A percentile compares a stretch with the other conserved stretches of the same genome.
These are phyloP conservation scores for Nitzschia palea DNA, from an alignment of 108 stramenopile species.

Conservation along the genomic window DNA sequence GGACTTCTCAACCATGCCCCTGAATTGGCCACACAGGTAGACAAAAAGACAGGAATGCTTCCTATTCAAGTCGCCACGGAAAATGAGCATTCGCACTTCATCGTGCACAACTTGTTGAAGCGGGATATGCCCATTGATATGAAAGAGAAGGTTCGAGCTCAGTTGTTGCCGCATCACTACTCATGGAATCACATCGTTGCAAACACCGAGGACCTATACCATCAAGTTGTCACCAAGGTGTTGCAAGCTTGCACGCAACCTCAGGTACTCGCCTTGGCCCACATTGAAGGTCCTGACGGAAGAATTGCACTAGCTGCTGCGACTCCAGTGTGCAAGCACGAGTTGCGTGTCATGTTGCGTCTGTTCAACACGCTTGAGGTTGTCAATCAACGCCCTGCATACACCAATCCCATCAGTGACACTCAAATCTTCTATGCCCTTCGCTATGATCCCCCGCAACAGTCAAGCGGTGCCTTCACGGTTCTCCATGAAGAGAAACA, in stretches of 20 bases:
- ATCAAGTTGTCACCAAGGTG: slow-evolving; percentile 86
- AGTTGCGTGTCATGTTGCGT: slow-evolving; percentile 88
- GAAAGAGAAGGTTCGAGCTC: slow-evolving; percentile 83
- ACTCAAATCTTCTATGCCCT: slow-evolving; percentile 91
- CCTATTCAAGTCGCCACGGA: slow-evolving; percentile 88
- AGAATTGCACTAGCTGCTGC: slow-evolving; percentile 82
- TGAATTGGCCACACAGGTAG: slow-evolving; percentile 68
- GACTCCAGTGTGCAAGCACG: slow-evolving; percentile 88
- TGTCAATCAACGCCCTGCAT: slow-evolving; percentile 88
- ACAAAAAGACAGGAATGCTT: slow-evolving; percentile 70
- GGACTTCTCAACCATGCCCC: slow-evolving; percentile 84
- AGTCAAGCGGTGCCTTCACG: slow-evolving; percentile 61
- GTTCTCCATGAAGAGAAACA: slow-evolving; percentile 75
- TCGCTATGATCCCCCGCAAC: slow-evolving; percentile 80
- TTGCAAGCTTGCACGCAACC: slow-evolving; percentile 87
- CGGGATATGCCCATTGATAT: slow-evolving; percentile 85
- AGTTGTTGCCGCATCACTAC: slow-evolving; percentile 81
- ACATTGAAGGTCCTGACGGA: slow-evolving; percentile 83
- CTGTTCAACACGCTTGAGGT: slow-evolving; percentile 91
- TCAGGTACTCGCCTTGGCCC: slow-evolving; percentile 87
- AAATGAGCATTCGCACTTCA: slow-evolving; percentile 83
- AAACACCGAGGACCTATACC: slow-evolving; percentile 77
- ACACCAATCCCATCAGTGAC: slow-evolving; percentile 82
- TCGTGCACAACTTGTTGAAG: slow-evolving; percentile 84
- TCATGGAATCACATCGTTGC: slow-evolving; percentile 90